Conservation (phyloP, 768 basidiomycete genomes). For the Kwoniella dendrophila region DNA sequence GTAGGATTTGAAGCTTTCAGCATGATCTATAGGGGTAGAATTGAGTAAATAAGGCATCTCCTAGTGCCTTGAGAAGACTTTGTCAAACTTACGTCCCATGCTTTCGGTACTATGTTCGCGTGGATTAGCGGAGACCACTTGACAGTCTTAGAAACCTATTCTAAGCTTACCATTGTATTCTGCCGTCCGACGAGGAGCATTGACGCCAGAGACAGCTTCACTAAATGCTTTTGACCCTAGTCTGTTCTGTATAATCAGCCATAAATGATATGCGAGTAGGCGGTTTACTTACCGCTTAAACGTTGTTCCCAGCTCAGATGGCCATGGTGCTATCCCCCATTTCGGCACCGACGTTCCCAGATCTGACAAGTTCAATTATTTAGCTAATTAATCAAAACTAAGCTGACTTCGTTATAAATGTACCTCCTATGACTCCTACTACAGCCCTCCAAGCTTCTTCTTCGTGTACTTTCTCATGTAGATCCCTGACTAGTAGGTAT, state of each 20-base stretch:
- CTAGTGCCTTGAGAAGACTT: neutral
- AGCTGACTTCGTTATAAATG: constrained; percentile 19
- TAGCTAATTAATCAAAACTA: neutral
- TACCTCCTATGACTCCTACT: constrained; percentile 60
- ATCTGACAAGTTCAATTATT: constrained; percentile 31
- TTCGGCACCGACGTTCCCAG: constrained; percentile 46
- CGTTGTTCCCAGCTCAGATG: constrained; percentile 51
- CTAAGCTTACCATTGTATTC: constrained; percentile 56
- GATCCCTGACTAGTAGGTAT: constrained; percentile 57
- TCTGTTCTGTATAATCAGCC: constrained; percentile 20
- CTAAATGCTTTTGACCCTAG: constrained; percentile 58
- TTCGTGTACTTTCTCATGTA: constrained; percentile 50
- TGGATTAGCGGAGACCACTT: no score
- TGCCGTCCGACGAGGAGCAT: constrained; percentile 58
- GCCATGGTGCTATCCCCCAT: constrained; percentile 53
- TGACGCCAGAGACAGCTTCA: constrained; percentile 59
- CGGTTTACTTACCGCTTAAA: constrained; percentile 44
- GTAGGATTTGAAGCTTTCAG: constrained; percentile 49
- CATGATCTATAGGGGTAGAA: constrained; percentile 42
- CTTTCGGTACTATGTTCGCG: constrained; percentile 56
- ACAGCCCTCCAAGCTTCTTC: constrained; percentile 57
- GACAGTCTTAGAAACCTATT: no score
- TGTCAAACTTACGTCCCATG: constrained; percentile 53
- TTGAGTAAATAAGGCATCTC: neutral
- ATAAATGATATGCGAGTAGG: neutral